Evolutionary conservation across 352 stramenopile genomes (phyloP), one percentile per base, ranked within the genome.

Genomic region (Phytophthora sp.): DNA sequence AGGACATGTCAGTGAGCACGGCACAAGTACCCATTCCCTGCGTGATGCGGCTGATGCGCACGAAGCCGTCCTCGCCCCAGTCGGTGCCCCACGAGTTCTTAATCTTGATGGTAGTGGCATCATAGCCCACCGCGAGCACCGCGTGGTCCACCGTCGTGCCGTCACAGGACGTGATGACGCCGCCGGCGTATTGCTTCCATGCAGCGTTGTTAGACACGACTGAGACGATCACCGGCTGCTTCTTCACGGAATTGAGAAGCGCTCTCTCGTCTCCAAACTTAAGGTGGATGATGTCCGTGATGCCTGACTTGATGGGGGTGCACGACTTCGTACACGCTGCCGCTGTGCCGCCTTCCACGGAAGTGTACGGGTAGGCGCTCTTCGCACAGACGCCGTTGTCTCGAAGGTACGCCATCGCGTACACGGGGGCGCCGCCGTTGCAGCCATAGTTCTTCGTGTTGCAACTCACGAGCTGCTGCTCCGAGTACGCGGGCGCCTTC

Each of bases 121-220:
- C 91, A 77, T 99, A 99, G 23, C 97, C 97, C 2, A 99, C 96
- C 0, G 88, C 90, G 23, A 99, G 82, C 18, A 99, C 93, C 38
- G 96, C 98, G 75, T 99, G 97, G 78, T 99, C 97, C 50, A 99
- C 88, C 21, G 91, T 83, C 31, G 86, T 77, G 53, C 89, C 88
- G 53, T 79, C 85, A 47, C 75, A 85, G 16, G 57, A 73, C 35
- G 66, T 81, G 30, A 98, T 74, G 6, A 99, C 91, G 21, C 98
- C 97, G 27, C 78, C 77, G 38, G 79, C 89, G 93, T 99, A 99
- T 65, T 99, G 97, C 85, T 99, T 97, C 79, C 98, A 99, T n/a
- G 83, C 86, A 42, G 82, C 82, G 68, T 98, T 91, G 74, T 96
- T 85, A 1, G 96, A 97, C 30, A 98, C 80, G 29, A 99, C 97